Base-by-base conservation (phyloP, 176 grass and related monocot genomes). In the Eleusine indica region DNA sequence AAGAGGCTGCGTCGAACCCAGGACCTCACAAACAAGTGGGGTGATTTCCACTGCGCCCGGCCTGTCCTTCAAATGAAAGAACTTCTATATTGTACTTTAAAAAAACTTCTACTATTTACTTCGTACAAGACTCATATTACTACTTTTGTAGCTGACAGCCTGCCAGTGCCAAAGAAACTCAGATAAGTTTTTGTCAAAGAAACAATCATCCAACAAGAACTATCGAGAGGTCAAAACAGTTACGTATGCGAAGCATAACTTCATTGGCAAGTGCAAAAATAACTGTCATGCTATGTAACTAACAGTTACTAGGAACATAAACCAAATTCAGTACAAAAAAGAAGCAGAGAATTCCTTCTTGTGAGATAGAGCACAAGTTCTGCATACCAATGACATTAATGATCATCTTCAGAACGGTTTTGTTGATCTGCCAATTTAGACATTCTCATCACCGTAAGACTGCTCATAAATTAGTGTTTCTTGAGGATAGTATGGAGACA, bases 401-500 rank as follows among this genome's bases (percentile, higher is more conserved):
- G 22, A 8, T 56, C 28, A 57, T 86, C 72, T 76, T 82, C 66
- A 48, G 72, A 86, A 71, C 21, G 25, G 83, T 82, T 75, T 73
- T 69, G 73, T 82, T 74, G 83, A 48, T 82, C n/a, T 82, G 77
- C 66, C 71, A 91, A 70, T 81, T 70, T 80, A 85, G n/a, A 77
- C 80, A 57, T 83, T 82, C 60, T 92, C 84, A 44, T 90, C 71
- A 58, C 48, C 71, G 52, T 90, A 71, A 49, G 78, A 82, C 7
- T 80, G 76, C 53, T 63, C 79, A 72, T 83, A 76, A 53, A 64
- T 61, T 43, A 83, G 82, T 15, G 58, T 73, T 68, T 88, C 74
- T 37, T 88, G 80, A 76, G 82, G 79, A 80, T 83, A 87, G 66
- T 74, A 79, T 25, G 79, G 71, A 84, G 82, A 76, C 11, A 30